Evolutionary conservation across 1,139 yeast species (phyloP), one percentile per base, ranked within the genome.

Genomic region (Candida tropicalis): DNA sequence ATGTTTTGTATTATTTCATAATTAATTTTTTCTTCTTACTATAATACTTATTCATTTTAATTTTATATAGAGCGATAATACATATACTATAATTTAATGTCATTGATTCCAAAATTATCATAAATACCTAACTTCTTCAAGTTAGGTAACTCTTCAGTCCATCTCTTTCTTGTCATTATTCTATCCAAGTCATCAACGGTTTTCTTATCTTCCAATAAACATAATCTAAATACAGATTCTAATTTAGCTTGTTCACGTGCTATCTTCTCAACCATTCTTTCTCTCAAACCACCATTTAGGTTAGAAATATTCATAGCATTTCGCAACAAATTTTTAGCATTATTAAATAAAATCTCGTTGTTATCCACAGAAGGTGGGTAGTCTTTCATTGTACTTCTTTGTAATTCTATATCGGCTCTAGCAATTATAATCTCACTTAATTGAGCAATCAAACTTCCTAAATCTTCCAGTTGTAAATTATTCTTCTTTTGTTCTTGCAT

Each of bases 361-460:
- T 65, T 65, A 34, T 59, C 62, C 4, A 47, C 50, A 0, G 78
- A 69, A 22, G 60, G 58, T 18, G 62, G 68, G 35, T 51, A 50
- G 18, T 59, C 56, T 2, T 39, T 42, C 0, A 77, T 40, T 40
- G 63, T 67, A 18, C 73, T 58, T 45, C 82, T 60, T 55, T 77
- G 82, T n/a, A 77, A 53, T 42, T 77, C 83, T 5, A 77, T 65
- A 54, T 79, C 84, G 1, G 81, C 72, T 42, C 83, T 59, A 31
- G 76, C 80, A 20, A 78, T 72, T 31, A 70, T 56, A 0, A 78
- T 59, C 4, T 72, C 66, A 48, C 79, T 63, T 2, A 77, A 50
- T 45, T 73, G 75, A 7, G 72, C 62, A 9, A 75, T 63, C 18
- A 72, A 48, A 0, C 62, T 50, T 1, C 78, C 78, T 27, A 69